Percentiles rank a stretch among this genome's conserved stretches.
Conservation (phyloP, 2,329 filamentous ascomycete genomes). For the Dryadomyces quercus-mongolicae region DNA sequence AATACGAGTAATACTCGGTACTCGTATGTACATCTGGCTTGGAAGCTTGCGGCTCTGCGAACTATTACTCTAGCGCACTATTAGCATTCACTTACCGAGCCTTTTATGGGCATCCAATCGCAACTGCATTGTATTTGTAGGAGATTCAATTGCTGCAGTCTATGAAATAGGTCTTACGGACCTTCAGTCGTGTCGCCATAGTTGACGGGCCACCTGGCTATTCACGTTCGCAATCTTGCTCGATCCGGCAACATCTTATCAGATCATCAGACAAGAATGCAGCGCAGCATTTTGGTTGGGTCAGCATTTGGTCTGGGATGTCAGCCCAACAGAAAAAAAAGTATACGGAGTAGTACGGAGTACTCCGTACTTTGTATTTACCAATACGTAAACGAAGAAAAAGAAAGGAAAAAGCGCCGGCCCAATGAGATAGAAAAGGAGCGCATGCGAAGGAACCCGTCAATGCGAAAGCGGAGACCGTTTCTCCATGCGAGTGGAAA, state of each 20-base stretch:
- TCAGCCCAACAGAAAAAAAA: background rate
- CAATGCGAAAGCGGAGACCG: background rate
- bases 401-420: background rate
- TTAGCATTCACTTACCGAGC: no score
- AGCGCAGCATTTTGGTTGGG: background rate
- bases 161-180: no score
- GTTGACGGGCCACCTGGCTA: background rate
- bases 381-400: background rate
- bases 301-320: background rate
- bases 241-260: slow-evolving; percentile 3
- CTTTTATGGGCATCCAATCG: no score
- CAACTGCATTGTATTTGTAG: no score
- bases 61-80: no score
- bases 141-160: no score
- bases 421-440: background rate
- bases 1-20: no score
- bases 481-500: background rate
- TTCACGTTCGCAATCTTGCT: background rate
- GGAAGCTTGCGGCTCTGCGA: no score
- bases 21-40: no score
- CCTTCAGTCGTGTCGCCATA: background rate
- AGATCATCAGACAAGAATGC: slow-evolving; percentile 5
- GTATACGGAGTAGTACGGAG: background rate
- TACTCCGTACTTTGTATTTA: background rate
- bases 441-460: background rate